A percentile compares a stretch with the other conserved stretches of the same genome.
Evolutionary conservation across 2,329 filamentous ascomycete species (phyloP).

Genomic region (Chaetomium strumarium): DNA sequence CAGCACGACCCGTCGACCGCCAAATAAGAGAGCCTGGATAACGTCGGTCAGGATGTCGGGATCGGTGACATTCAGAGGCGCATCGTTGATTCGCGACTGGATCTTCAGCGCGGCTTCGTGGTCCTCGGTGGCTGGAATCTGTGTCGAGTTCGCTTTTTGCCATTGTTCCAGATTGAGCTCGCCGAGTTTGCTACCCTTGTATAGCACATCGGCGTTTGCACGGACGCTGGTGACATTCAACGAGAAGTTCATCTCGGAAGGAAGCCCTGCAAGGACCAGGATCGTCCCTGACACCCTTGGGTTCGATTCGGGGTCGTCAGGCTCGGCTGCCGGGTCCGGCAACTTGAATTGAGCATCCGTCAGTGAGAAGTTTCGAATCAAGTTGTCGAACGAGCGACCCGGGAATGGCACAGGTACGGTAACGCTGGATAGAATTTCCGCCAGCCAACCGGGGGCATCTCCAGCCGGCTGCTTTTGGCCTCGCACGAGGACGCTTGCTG

Average conservation of each 20-base stretch:
- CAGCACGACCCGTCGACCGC: conserved; percentile 61
- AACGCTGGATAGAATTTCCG: conserved; percentile 71
- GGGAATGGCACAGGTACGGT: conserved; percentile 81
- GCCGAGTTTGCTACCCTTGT: conserved; percentile 71
- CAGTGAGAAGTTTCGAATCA: conserved; percentile 84
- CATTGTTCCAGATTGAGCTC: conserved; percentile 72
- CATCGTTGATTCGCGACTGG: conserved; percentile 68
- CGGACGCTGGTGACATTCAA: conserved; percentile 71
- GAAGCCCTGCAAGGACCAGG: conserved; percentile 69
- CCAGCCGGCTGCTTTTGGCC: conserved; percentile 63
- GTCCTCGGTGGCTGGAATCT: conserved; percentile 50
- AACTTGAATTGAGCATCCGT: conserved; percentile 80
- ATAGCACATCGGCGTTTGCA: conserved; percentile 75
- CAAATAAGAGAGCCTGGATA: conserved; percentile 74
- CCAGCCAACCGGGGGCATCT: conserved; percentile 75
- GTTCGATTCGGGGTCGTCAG: conserved; percentile 63
- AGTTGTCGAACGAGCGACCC: conserved; percentile 70
- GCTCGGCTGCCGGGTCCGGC: conserved; percentile 73
- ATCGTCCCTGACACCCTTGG: conserved; percentile 81
- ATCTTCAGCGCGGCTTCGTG: conserved; percentile 64
- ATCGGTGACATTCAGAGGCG: conserved; percentile 77
- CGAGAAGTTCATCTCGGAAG: conserved; percentile 80
- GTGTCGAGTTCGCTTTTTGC: conserved; percentile 79
- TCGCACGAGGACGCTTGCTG: conserved; percentile 75
- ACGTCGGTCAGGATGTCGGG: conserved; percentile 72